Conservation (phyloP, 2,329 filamentous ascomycete genomes). For the Nigrograna mackinnonii region DNA sequence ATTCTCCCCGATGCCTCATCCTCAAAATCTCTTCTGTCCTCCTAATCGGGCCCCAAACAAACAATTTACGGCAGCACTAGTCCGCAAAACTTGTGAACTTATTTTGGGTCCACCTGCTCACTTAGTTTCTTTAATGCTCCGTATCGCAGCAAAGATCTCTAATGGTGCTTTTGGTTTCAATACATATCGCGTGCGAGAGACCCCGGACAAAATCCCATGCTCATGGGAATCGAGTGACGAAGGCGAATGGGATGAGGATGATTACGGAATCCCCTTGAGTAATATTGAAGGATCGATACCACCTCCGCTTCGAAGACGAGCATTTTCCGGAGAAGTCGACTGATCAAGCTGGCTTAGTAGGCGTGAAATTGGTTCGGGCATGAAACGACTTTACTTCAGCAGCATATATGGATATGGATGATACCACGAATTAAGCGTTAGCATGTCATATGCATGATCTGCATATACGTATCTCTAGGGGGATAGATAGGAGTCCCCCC, state of each 20-base stretch:
- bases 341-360: too few relatives aligned
- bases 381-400: too few relatives aligned
- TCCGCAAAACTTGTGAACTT: conserved; percentile 77
- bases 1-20: conserved; percentile 69
- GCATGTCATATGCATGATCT: too few relatives aligned
- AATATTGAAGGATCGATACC: conserved; percentile 30
- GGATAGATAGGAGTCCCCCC: too few relatives aligned
- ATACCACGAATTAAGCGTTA: too few relatives aligned
- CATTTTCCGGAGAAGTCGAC: conserved; percentile 29
- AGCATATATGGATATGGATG: too few relatives aligned
- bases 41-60: conserved; percentile 40
- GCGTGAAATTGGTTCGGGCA: too few relatives aligned
- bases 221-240: conserved; percentile 65
- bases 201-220: conserved; percentile 43
- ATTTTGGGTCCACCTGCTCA: conserved; percentile 80
- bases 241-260: conserved; percentile 58
- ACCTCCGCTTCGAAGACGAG: conserved; percentile 21
- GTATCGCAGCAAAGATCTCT: conserved; percentile 77
- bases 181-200: conserved; percentile 33
- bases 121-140: conserved; percentile 77
- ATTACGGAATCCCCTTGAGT: conserved; percentile 56
- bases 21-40: conserved; percentile 67
- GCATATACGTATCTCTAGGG: too few relatives aligned
- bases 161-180: conserved; percentile 43
- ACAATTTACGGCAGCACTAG: conserved; percentile 58